A percentile compares a stretch with the other conserved stretches of the same genome.
phyloP scores from a whole-genome alignment of 306 rosid genomes.

The Urtica urens region DNA sequence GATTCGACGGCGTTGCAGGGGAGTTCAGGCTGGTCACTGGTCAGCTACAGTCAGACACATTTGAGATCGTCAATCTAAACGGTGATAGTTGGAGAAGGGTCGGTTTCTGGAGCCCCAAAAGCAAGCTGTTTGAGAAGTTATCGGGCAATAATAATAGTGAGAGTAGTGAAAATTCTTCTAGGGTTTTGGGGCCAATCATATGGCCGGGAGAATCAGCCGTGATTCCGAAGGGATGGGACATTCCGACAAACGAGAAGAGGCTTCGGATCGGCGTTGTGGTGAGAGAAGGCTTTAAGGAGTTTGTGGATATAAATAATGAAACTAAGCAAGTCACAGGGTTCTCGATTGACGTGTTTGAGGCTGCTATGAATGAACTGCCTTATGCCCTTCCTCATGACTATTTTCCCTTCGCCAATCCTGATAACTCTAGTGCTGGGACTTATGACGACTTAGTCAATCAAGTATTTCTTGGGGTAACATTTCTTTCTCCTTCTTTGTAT shows the following conservation, averaged over 20 bases:
- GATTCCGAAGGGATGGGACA: constrained; percentile 42
- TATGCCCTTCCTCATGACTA: constrained; percentile 26
- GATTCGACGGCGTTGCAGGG: constrained; percentile 17
- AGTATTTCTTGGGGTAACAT: constrained; percentile 31
- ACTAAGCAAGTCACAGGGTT: constrained; percentile 25
- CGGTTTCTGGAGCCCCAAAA: constrained; percentile 39
- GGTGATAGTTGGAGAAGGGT: constrained; percentile 26
- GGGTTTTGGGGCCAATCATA: constrained; percentile 12
- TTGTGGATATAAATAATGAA: constrained; percentile 19
- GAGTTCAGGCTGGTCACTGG: constrained; percentile 15
- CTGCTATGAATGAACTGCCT: constrained; percentile 28
- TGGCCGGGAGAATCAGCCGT: constrained; percentile 37
- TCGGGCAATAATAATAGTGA: neutral
- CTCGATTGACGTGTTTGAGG: constrained; percentile 35
- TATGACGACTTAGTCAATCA: constrained; percentile 30
- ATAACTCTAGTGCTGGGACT: constrained; percentile 25
- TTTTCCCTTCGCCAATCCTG: constrained; percentile 20
- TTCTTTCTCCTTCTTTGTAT: neutral
- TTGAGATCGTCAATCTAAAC: constrained; percentile 28
- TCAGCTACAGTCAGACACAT: constrained; percentile 9
- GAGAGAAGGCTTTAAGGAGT: constrained; percentile 25
- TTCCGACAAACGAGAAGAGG: constrained; percentile 30
- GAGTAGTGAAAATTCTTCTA: neutral
- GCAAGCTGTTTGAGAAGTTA: constrained; percentile 23
- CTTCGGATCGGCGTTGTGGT: constrained; percentile 34